phyloP scores from a whole-genome alignment of 192 early-diverging fungal genomes.

The Dissophora globulifera region DNA sequence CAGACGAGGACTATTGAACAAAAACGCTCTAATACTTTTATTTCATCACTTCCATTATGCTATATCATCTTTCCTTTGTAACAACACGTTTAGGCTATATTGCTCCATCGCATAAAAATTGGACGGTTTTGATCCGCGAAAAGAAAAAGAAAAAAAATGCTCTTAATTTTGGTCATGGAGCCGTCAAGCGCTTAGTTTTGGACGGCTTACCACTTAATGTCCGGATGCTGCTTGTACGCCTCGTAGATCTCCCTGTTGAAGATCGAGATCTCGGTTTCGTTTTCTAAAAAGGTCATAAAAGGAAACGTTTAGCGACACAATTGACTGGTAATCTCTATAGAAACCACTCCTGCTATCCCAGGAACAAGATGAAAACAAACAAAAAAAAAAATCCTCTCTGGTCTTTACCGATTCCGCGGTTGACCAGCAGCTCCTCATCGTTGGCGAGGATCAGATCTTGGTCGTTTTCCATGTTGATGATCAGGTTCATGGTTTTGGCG shows the following conservation, averaged over 20 bases:
- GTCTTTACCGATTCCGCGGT: constrained; percentile 68
- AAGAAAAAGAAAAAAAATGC: no score
- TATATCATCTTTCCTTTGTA: no score
- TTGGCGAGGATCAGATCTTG: constrained; percentile 70
- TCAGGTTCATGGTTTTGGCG: constrained; percentile 83
- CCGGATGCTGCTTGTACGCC: constrained; percentile 77
- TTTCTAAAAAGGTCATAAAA: constrained; percentile 53
- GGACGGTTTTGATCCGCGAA: no score
- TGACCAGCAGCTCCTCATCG: constrained; percentile 62
- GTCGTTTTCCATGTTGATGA: constrained; percentile 87
- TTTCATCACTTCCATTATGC: no score
- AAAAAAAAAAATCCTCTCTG: background rate
- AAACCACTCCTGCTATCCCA: no score
- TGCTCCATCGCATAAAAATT: no score
- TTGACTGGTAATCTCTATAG: no score
- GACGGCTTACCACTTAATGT: constrained; percentile 76
- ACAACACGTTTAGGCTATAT: no score
- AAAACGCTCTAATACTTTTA: no score
- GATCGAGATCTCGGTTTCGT: constrained; percentile 88
- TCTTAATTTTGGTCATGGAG: no score
- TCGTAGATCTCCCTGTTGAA: constrained; percentile 81
- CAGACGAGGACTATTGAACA: background rate
- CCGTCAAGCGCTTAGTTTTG: no score
- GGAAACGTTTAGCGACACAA: no score
- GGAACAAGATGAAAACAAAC: background rate